Percentiles rank a stretch among this genome's conserved stretches.
Conservation (phyloP, 257 asterid genomes). For the Leptodermis oblonga region DNA sequence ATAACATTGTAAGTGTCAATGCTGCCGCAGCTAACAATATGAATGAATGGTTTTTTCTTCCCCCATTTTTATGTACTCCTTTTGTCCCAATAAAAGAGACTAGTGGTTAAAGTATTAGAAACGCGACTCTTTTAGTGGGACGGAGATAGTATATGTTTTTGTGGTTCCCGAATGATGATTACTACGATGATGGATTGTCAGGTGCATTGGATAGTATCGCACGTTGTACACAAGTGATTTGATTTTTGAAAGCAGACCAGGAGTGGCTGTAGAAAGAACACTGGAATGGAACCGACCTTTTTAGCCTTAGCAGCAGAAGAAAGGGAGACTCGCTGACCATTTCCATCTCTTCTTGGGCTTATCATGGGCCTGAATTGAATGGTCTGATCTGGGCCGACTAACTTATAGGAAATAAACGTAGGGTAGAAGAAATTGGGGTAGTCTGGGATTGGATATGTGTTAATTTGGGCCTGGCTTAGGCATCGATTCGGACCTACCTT, state of each 20-base stretch:
- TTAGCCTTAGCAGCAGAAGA: neutral
- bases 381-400: slow-evolving; percentile 2
- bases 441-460: no score
- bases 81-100: no score
- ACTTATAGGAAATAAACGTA: neutral
- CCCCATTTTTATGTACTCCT: no score
- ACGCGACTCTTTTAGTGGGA: no score
- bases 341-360: neutral
- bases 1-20: slow-evolving; percentile 55
- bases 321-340: neutral
- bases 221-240: slow-evolving; percentile 38
- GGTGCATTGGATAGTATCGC: slow-evolving; percentile 58
- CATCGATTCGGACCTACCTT: no score
- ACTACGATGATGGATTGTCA: slow-evolving; percentile 12
- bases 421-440: neutral
- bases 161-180: neutral
- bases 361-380: no score
- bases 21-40: no score
- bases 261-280: no score
- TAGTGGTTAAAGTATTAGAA: no score
- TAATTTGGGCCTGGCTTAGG: no score
- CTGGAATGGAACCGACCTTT: neutral
- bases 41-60: no score
- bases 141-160: no score
- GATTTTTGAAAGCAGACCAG: slow-evolving; percentile 6